A percentile compares a stretch with the other conserved stretches of the same genome.
phyloP scores from a whole-genome alignment of 2,329 filamentous ascomycete genomes.

The Pseudocercospora crystallina region DNA sequence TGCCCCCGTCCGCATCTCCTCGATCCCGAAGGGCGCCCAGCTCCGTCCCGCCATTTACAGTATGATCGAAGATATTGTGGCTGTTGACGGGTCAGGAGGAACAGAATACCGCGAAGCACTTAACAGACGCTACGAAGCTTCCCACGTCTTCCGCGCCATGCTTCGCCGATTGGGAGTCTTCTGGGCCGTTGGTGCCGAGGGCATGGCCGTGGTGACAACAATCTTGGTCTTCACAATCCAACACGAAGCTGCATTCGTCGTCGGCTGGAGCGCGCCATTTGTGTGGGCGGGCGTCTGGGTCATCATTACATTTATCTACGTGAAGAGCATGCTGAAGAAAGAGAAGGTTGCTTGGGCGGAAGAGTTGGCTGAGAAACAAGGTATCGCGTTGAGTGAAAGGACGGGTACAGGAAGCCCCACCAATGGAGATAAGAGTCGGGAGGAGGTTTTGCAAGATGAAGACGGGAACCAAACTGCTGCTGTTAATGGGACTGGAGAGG shows the following conservation, averaged over 20 bases:
- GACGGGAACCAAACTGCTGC: too few relatives aligned
- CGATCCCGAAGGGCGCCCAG: constrained; percentile 51
- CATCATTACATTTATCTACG: constrained; percentile 47
- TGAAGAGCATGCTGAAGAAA: constrained; percentile 38
- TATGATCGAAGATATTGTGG: constrained; percentile 55
- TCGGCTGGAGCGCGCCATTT: constrained; percentile 53
- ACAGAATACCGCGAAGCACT: constrained; percentile 54
- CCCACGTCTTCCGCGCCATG: constrained; percentile 55
- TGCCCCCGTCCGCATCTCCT: constrained; percentile 54
- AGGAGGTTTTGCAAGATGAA: too few relatives aligned
- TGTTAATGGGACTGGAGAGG: too few relatives aligned
- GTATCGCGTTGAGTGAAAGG: neutral
- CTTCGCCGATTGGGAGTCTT: constrained; percentile 53
- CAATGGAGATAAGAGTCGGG: too few relatives aligned
- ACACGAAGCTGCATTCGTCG: constrained; percentile 49
- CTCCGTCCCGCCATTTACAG: constrained; percentile 56
- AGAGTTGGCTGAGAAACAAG: constrained; percentile 32
- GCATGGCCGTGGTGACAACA: constrained; percentile 42
- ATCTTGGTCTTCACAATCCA: constrained; percentile 50
- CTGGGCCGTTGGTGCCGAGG: constrained; percentile 51
- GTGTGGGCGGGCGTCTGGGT: constrained; percentile 52
- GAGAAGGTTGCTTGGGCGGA: constrained; percentile 38
- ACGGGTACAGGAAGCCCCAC: too few relatives aligned
- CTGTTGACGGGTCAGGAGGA: constrained; percentile 54
- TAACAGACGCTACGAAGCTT: constrained; percentile 54